A percentile compares a stretch with the other conserved stretches of the same genome.
These are phyloP conservation scores for Fennellomyces sp. DNA, from an alignment of 371 early-diverging fungal genomes.

Conservation along the genomic window DNA sequence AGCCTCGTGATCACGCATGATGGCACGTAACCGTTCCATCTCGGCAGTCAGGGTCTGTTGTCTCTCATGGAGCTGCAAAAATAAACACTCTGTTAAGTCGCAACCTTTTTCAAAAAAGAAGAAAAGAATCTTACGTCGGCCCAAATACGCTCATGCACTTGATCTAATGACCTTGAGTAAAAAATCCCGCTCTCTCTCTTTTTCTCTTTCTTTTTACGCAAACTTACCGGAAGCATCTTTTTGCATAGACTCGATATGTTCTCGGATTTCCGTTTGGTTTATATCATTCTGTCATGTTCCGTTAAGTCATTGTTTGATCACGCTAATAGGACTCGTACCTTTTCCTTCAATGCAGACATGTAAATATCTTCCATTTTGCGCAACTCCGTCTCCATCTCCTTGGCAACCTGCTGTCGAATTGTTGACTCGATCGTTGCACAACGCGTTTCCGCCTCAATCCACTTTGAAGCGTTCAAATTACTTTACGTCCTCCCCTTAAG, in stretches of 20 bases:
- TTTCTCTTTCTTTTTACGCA: not conserved
- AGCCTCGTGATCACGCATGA: constrained; percentile 24
- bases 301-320: too few relatives aligned
- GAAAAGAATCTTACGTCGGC: constrained; percentile 5
- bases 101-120: not conserved
- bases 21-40: constrained; percentile 20
- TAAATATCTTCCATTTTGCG: constrained; percentile 46
- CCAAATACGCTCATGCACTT: not conserved
- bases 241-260: not conserved
- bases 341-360: constrained; percentile 31
- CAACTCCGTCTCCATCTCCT: constrained; percentile 45
- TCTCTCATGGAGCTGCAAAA: constrained; percentile 13
- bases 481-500: not conserved
- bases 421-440: constrained; percentile 58
- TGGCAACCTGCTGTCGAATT: constrained; percentile 53
- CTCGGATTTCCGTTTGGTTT: constrained; percentile 15
- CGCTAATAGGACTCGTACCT: too few relatives aligned
- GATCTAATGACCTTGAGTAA: constrained; percentile 4
- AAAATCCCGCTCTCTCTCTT: not conserved
- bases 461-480: constrained; percentile 18
- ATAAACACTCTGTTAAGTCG: too few relatives aligned
- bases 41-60: constrained; percentile 26
- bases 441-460: constrained; percentile 60
- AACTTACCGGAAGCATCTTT: constrained; percentile 1
- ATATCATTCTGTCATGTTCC: constrained; percentile 14